Evolutionary conservation across 2,329 filamentous ascomycete genomes (phyloP).

Genomic region (Sclerotiophoma versabilis): DNA sequence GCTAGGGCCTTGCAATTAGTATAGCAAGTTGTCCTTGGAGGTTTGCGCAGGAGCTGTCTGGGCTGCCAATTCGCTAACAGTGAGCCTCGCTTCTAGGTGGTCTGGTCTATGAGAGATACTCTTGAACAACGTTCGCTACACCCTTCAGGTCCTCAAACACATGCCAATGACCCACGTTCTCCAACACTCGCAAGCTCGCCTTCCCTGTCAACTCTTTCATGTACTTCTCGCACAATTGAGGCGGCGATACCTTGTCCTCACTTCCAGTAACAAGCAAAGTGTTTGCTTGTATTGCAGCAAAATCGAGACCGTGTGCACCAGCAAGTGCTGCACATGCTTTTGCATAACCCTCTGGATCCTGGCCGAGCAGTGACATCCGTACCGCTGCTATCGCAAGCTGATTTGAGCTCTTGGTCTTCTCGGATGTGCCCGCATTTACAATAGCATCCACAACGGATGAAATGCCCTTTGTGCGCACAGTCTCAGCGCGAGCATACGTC

Average conservation of each 20-base stretch:
- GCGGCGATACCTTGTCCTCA: conserved; percentile 55
- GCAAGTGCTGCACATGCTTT: conserved; percentile 62
- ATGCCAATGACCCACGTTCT: conserved; percentile 60
- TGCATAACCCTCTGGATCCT: conserved; percentile 63
- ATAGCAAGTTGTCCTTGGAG: too few species aligned
- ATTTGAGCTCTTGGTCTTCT: too few species aligned
- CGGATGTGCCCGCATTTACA: too few species aligned
- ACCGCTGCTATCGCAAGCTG: conserved; percentile 54
- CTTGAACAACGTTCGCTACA: conserved; percentile 43
- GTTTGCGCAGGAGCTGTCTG: too few species aligned
- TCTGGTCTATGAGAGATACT: too few species aligned
- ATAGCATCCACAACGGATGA: too few species aligned
- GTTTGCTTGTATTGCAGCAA: conserved; percentile 19
- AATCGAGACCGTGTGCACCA: conserved; percentile 44
- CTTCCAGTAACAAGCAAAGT: conserved; percentile 57
- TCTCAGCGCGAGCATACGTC: too few species aligned
- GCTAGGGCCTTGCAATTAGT: too few species aligned
- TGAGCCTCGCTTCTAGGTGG: too few species aligned
- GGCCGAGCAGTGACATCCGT: conserved; percentile 54
- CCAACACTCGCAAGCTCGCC: conserved; percentile 44
- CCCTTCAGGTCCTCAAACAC: conserved; percentile 56
- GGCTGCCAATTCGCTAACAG: too few species aligned
- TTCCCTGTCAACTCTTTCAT: conserved; percentile 33
- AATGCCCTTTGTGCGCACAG: too few species aligned
- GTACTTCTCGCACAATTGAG: conserved; percentile 46